These are phyloP conservation scores for Rhodotorula taiwanensis DNA, from an alignment of 768 basidiomycete species.

Conservation along the genomic window DNA sequence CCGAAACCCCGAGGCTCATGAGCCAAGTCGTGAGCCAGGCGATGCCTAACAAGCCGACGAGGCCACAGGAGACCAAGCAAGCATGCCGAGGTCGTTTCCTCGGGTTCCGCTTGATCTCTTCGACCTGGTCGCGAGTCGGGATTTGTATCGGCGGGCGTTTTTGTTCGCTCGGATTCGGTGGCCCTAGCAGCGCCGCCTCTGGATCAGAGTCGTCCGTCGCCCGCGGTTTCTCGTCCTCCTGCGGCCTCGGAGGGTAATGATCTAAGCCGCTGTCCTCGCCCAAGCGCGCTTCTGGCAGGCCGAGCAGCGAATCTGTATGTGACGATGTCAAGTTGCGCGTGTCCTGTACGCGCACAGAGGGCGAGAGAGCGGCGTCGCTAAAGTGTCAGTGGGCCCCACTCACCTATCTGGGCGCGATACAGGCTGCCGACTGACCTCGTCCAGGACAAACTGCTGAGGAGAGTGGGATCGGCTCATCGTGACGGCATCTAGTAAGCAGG, in stretches of 20 bases:
- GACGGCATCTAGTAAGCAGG: too few species aligned
- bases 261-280: too few species aligned
- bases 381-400: too few species aligned
- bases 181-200: not conserved
- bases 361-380: too few species aligned
- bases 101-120: not conserved
- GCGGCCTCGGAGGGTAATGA: not conserved
- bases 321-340: too few species aligned
- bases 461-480: constrained; percentile 1
- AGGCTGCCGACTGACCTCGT: constrained; percentile 12
- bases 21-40: constrained; percentile 1
- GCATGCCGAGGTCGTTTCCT: not conserved
- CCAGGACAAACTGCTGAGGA: constrained; percentile 12
- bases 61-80: not conserved
- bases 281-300: not conserved
- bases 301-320: not conserved
- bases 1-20: constrained; percentile 5
- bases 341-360: too few species aligned
- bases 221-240: not conserved
- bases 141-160: not conserved
- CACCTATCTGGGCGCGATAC: not conserved
- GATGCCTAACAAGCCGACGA: not conserved
- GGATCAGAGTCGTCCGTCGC: not conserved
- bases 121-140: not conserved
- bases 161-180: not conserved